Evolutionary conservation across 2,329 filamentous ascomycete species (phyloP), one percentile per base, ranked within the genome.

Genomic region (Hypoxylon sp.): DNA sequence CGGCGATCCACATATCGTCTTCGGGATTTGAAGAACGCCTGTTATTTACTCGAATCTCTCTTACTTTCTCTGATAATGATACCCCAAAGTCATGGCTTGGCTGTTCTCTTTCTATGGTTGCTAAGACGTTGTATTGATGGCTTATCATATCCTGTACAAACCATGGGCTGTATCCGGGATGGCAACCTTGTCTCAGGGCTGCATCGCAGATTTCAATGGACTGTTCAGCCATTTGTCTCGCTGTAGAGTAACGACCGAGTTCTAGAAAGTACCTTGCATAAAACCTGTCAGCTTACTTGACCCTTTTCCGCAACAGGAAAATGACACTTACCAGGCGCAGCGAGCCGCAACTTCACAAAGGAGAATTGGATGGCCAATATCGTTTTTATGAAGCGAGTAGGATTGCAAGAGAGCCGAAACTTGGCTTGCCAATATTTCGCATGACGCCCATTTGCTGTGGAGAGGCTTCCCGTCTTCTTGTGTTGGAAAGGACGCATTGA

Each of bases 1-100:
- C 51, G 4, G 51, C 51, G 14, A 53, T 53, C 51, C 51, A 53
- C 25, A 7, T 53, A 7, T 53, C 34, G n/a, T 53, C 51, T 30
- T 53, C 34, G 2, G 23, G 23, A 6, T 43, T 53, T 19, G 34
- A 29, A 21, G 4, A 3, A 8, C 51, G 51, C 21, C 25, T 41
- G 14, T 53, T 53, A 2, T 27, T 53, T 3, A 39, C n/a, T 43
- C 51, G 12, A 34, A 53, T 53, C 4, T 43, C 23, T 3, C 8
- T n/a, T 14, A 53, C 51, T 6, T 53, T 43, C 23, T 41, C n/a
- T 7, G 51, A 53, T 12, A 53, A 14, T 8, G n/a, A n/a, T 29
- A 53, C 6, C n/a, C 51, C 51, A 21, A 53, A 53, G 25, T 53
- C 34, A 2, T 11, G 23, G 3, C 34, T 23, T 0, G 51, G 51